These are phyloP conservation scores for Botrytis galanthina DNA, from an alignment of 2,329 filamentous ascomycete genomes.

Conservation along the genomic window DNA sequence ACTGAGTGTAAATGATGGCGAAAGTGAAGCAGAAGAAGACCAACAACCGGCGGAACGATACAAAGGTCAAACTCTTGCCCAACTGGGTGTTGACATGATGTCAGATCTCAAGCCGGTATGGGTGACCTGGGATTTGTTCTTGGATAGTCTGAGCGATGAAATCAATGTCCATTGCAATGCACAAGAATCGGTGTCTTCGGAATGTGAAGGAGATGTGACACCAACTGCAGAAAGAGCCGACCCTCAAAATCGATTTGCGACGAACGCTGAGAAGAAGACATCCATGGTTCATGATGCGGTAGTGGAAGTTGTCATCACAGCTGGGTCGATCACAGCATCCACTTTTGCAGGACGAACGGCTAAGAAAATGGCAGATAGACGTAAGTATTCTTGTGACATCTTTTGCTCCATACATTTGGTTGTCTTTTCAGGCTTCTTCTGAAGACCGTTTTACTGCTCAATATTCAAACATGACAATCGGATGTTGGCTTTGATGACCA, in stretches of 20 bases:
- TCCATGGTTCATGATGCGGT: conserved; percentile 56
- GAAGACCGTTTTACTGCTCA: not conserved
- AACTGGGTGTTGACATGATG: conserved; percentile 71
- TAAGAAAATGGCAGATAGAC: not conserved
- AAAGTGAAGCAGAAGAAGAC: conserved; percentile 41
- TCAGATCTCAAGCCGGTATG: conserved; percentile 62
- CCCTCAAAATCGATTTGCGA: conserved; percentile 23
- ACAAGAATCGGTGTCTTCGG: conserved; percentile 18
- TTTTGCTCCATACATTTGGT: not conserved
- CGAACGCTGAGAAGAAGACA: conserved; percentile 32
- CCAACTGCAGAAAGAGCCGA: conserved; percentile 39
- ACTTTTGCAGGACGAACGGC: conserved; percentile 19
- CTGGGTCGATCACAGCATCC: conserved; percentile 24
- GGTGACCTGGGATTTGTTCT: conserved; percentile 58
- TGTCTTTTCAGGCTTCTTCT: not conserved
- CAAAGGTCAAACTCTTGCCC: conserved; percentile 62
- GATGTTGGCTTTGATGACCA: not conserved
- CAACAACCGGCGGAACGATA: conserved; percentile 54
- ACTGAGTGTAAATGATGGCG: conserved; percentile 54
- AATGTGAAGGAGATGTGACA: conserved; percentile 35
- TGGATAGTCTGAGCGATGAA: conserved; percentile 49
- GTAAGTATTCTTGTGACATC: not conserved
- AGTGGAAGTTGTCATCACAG: conserved; percentile 65
- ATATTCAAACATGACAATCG: no score
- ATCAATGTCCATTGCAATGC: conserved; percentile 21